A percentile compares a stretch with the other conserved stretches of the same genome.
Conservation (phyloP, 106 monocot genomes). For the Agapanthus africanus region DNA sequence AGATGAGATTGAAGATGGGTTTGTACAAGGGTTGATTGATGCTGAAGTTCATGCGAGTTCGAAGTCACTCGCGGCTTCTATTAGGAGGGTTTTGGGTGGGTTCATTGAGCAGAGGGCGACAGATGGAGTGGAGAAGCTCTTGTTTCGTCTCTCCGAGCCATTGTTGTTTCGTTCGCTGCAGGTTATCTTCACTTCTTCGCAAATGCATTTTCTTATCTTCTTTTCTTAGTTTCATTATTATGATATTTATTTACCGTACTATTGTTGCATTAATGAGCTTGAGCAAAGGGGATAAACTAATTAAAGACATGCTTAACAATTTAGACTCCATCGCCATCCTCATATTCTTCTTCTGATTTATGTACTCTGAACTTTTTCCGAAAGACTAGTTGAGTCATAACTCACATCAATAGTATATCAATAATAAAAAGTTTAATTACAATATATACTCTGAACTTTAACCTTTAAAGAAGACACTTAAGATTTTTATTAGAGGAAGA, state of each 20-base stretch:
- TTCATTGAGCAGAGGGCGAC: conserved; percentile 71
- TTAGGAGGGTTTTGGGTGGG: conserved; percentile 68
- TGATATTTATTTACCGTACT: background rate
- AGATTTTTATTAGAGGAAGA: no score
- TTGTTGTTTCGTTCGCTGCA: conserved; percentile 92
- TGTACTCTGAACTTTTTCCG: background rate
- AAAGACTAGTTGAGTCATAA: no score
- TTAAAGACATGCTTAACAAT: background rate
- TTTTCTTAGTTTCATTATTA: background rate
- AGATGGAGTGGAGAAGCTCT: conserved; percentile 79
- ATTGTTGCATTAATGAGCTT: background rate
- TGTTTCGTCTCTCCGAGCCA: conserved; percentile 74
- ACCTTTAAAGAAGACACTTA: no score
- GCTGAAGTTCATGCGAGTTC: conserved; percentile 59
- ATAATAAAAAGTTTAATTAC: no score
- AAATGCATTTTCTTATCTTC: background rate
- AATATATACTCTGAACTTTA: no score
- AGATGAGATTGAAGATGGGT: conserved; percentile 65
- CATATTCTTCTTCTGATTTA: background rate
- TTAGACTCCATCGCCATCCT: background rate
- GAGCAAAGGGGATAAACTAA: background rate
- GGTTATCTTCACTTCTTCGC: conserved; percentile 42
- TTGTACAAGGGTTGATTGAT: conserved; percentile 83
- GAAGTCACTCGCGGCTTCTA: conserved; percentile 42
- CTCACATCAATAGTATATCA: no score